Evolutionary conservation across 2,329 filamentous ascomycete genomes (phyloP), one percentile per base, ranked within the genome.

Genomic region (Nemania sp.): DNA sequence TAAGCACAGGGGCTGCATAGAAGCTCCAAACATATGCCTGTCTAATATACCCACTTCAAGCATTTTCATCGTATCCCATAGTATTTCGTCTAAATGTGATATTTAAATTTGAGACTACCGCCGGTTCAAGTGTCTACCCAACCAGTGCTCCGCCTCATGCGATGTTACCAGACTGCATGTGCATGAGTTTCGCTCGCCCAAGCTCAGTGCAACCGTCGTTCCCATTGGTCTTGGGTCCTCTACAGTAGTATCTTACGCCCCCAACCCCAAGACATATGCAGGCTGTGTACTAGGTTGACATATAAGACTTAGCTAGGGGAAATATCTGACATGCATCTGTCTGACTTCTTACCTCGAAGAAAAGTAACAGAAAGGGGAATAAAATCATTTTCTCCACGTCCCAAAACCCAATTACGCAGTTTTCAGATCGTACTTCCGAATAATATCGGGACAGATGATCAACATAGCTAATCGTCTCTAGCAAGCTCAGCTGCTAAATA

Each of bases 121-220:
- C n/a, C n/a, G n/a, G n/a, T n/a, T n/a, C n/a, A n/a, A 3, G 11
- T 31, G 9, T 9, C 9, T 31, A 31, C 12, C 12, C n/a, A 28
- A 40, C 23, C 19, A 19, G 28, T 31, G 24, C 53, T 56, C 49
- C 37, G 49, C 53, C 53, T 48, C 53, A 48, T 48, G 43, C 49
- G 28, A 24, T 43, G 48, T 15, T 47, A 44, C 37, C 34, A 1
- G 19, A 30, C 22, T 47, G 52, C 52, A 46, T 51, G 36, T 14
- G 23, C 36, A 41, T 23, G 36, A 17, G 22, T 28, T 17, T 45
- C 28, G 9, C 30, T n/a, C 14, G 5, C 23, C 30, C 19, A 55
- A 55, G 52, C 52, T 42, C 42, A 43, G 36, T 34, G 14, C 24
- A 19, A 37, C 5, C 23, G 8, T 15, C n/a, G 11, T 53, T 45